These are phyloP conservation scores for Pythium periplocum DNA, from an alignment of 352 stramenopile species.

Conservation along the genomic window DNA sequence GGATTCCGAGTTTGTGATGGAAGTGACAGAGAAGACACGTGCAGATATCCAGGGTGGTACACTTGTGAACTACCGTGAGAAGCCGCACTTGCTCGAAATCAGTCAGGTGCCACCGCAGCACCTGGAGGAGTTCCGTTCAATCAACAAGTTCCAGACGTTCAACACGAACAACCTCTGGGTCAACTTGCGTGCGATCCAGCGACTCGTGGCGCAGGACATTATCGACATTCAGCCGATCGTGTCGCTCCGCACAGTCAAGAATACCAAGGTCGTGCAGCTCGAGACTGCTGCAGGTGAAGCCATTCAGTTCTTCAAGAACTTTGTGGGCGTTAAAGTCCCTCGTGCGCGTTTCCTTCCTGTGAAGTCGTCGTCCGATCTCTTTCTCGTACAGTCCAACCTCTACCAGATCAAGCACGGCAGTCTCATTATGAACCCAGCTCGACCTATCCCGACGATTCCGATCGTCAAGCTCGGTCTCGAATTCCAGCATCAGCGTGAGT, in stretches of 20 bases:
- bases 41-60: constrained; percentile 91
- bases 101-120: constrained; percentile 96
- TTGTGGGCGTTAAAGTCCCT: constrained; percentile 94
- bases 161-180: constrained; percentile 99
- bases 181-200: constrained; percentile 95
- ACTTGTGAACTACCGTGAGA: constrained; percentile 87
- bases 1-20: constrained; percentile 98
- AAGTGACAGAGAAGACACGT: constrained; percentile 93
- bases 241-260: constrained; percentile 93
- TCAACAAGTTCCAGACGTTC: constrained; percentile 97
- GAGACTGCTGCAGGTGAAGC: constrained; percentile 96
- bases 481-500: constrained; percentile 88
- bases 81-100: constrained; percentile 96
- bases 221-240: constrained; percentile 97
- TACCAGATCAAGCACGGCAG: constrained; percentile 92
- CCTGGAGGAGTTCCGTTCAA: constrained; percentile 91
- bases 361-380: constrained; percentile 98
- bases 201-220: constrained; percentile 93
- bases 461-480: constrained; percentile 92
- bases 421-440: constrained; percentile 83
- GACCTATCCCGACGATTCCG: constrained; percentile 79
- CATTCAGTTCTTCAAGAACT: constrained; percentile 98
- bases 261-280: constrained; percentile 93
- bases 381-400: constrained; percentile 92
- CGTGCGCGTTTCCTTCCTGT: constrained; percentile 97